A percentile compares a stretch with the other conserved stretches of the same genome.
These are phyloP conservation scores for Vigna mungo DNA, from an alignment of 306 rosid genomes.

Conservation along the genomic window DNA sequence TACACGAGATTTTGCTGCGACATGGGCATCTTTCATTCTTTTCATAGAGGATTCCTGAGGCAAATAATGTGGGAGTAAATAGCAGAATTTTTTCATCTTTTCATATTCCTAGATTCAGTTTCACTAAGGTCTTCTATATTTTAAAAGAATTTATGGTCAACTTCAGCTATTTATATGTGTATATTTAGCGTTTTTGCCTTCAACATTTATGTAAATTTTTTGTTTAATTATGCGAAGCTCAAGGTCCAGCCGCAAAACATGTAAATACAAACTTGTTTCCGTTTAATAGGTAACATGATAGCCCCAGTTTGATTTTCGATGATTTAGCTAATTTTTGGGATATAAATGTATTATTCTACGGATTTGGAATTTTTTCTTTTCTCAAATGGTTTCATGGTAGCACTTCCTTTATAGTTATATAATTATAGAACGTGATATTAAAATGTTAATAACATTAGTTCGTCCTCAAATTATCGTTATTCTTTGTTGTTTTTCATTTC, in stretches of 20 bases:
- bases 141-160: slow-evolving; percentile 4
- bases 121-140: not conserved
- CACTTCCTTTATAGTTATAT: not conserved
- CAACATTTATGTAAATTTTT: not conserved
- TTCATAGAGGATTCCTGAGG: not conserved
- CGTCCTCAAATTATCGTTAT: not conserved
- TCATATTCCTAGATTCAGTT: no score
- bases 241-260: slow-evolving; percentile 8
- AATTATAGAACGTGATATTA: not conserved
- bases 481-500: not conserved
- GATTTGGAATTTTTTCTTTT: slow-evolving; percentile 18
- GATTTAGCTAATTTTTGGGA: not conserved
- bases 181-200: not conserved
- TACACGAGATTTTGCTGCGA: slow-evolving; percentile 9
- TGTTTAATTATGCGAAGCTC: slow-evolving; percentile 5
- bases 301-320: not conserved
- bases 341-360: slow-evolving; percentile 27
- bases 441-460: not conserved
- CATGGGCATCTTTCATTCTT: not conserved
- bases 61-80: not conserved
- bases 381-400: not conserved
- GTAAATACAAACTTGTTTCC: slow-evolving; percentile 21
- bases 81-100: not conserved
- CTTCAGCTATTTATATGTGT: slow-evolving; percentile 4
- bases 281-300: slow-evolving; percentile 21